Base-by-base conservation (phyloP, 2,329 filamentous ascomycete species). In the Rhexocercosporidium sp. region DNA sequence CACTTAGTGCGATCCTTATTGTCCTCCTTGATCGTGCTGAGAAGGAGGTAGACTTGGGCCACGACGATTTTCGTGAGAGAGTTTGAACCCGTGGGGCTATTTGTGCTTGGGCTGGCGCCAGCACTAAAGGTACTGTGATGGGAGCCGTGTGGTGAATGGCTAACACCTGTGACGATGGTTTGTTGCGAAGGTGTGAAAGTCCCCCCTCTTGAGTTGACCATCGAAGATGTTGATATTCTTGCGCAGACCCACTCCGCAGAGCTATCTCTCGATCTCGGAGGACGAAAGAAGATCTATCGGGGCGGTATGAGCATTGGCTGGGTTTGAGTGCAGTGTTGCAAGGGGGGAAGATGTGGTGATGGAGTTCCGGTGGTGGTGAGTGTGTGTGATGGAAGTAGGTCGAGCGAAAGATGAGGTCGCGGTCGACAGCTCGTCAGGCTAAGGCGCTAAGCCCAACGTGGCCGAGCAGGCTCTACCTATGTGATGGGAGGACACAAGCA, bases 21-120 rank as follows among this genome's bases (percentile, higher is more conserved):
- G 34, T 63, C 61, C 83, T 97, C 94, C 80, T 96, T 97, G 78
- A 98, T 91, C 39, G 93, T 94, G 82, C 94, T 96, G 72, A 99
- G 86, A 66, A 99, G 88, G 71, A 99, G 89, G 82, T 96, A 97
- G 73, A 98, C 90, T 84, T 99, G 96, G 72, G 96, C 94, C 76
- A 97, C 90, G 75, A 96, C 94, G 79, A 99, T 96, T 82, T 96
- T 97, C 69, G 92, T 92, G 75, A 98, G 85, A 77, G 90, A 90
- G 59, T 83, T 85, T 74, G 84, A 81, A 70, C 83, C 82, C 41
- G 81, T 82, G 76, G 74, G 82, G 65, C 77, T 78, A 65, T 73
- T 77, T 29, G 75, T 77, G 66, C 76, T 77, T 60, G 77, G 76
- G 57, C 77, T 77, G 47, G 75, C 75, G 66, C 73, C 72, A 69